Evolutionary conservation across 78 protist genomes (phyloP).

Genomic region (Polysphondylium violaceum): DNA sequence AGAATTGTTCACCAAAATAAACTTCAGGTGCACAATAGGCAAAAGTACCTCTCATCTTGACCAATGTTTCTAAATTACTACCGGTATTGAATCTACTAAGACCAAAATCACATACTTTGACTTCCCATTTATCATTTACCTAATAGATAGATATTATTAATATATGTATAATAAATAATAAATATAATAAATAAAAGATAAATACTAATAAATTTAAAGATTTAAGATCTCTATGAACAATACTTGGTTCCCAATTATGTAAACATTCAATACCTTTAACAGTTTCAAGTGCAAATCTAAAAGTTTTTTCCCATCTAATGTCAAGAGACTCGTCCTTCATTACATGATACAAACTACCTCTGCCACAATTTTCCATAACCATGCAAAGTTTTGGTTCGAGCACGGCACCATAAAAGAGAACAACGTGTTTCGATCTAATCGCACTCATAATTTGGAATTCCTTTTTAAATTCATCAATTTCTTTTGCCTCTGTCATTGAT

Average conservation of each 20-base stretch:
- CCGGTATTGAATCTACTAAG: constrained; percentile 76
- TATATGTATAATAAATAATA: neutral
- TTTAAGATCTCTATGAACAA: constrained; percentile 84
- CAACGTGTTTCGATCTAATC: constrained; percentile 74
- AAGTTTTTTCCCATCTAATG: constrained; percentile 74
- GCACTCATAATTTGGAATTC: constrained; percentile 89
- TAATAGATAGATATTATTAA: neutral
- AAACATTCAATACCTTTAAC: constrained; percentile 79
- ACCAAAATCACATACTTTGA: constrained; percentile 85
- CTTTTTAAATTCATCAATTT: constrained; percentile 83
- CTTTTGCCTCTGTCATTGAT: constrained; percentile 63
- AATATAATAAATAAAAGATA: neutral
- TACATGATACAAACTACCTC: constrained; percentile 82
- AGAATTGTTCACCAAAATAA: constrained; percentile 56
- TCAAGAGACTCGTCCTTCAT: constrained; percentile 58
- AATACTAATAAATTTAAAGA: constrained; percentile 74
- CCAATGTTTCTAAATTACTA: constrained; percentile 79
- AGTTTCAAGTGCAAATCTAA: constrained; percentile 68
- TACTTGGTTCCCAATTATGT: constrained; percentile 75
- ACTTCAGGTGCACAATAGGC: constrained; percentile 83
- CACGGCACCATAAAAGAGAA: constrained; percentile 84
- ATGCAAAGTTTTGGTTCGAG: constrained; percentile 83
- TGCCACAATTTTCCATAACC: constrained; percentile 84
- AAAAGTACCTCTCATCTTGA: constrained; percentile 83
- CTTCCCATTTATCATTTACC: constrained; percentile 74